Evolutionary conservation across 148 eudicot species (phyloP).

Genomic region (Linanthus parryae): DNA sequence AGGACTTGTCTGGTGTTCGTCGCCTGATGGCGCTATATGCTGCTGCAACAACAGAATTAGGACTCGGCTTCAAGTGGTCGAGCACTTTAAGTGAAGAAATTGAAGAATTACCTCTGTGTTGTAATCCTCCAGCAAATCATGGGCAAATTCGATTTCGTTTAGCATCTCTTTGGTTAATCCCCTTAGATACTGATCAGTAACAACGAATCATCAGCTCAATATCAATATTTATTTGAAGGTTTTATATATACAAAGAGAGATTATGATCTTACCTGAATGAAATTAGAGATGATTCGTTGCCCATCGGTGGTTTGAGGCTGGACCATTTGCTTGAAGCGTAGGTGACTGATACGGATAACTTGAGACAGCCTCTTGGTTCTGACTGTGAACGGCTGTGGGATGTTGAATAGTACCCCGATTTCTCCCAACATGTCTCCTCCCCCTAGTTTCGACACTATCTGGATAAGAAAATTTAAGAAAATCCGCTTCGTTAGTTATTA

Average conservation of each 20-base stretch:
- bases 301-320: constrained; percentile 33
- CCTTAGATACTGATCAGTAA: constrained; percentile 38
- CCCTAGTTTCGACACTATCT: constrained; percentile 35
- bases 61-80: too few species aligned
- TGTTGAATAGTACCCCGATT: constrained; percentile 23
- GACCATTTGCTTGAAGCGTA: constrained; percentile 42
- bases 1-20: too few species aligned
- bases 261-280: constrained; percentile 42
- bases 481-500: not conserved
- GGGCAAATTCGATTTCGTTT: constrained; percentile 37
- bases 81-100: too few species aligned
- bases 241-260: too few species aligned
- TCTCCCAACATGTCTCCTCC: constrained; percentile 21
- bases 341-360: constrained; percentile 50
- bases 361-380: constrained; percentile 57
- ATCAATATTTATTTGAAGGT: not conserved
- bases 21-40: too few species aligned
- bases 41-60: too few species aligned
- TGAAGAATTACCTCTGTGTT: constrained; percentile 27
- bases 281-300: constrained; percentile 34
- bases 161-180: constrained; percentile 35
- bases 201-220: too few species aligned
- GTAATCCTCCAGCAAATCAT: constrained; percentile 30
- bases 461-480: constrained; percentile 4
- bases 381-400: constrained; percentile 51